Base-by-base conservation (phyloP, 2,329 filamentous ascomycete genomes). In the Microcera coccophila region DNA sequence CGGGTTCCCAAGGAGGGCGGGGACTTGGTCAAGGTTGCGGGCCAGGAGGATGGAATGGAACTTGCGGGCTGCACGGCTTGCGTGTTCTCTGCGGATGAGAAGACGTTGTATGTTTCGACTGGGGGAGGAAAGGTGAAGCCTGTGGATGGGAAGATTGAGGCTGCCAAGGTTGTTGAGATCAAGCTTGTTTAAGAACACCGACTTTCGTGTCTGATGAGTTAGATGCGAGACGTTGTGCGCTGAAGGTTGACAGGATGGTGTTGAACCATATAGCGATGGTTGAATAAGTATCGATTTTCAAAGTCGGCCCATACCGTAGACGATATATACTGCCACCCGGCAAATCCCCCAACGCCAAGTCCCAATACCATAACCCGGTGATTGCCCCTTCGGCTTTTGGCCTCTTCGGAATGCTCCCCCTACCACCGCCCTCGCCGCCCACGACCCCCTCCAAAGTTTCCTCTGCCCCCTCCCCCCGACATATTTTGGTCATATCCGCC, bases 401-500 rank as follows among this genome's bases (percentile, higher is more conserved):
- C 34, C 24, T 10, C 26, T 5, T 39, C 26, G 14, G 22, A 18
- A 24, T 34, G 4, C 4, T 31, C 28, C 29, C 48, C 57, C 57
- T 57, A 60, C 19, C 57, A 49, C 36, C 57, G 53, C 36, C 57
- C 57, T 24, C 57, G 57, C 5, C 57, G 55, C 19, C 53, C 53
- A 5, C 57, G 50, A 40, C 53, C 57, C 17, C 64, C 65, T 5
- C 64, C 65, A 5, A 65, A 62, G 3, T 62, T 57, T 5, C 63
- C 60, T 15, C 62, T 58, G 14, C 62, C 62, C 5, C 65, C 67
- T 18, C 36, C 36, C 3, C 63, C 69, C 3, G 66, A 63, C 71
- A 75, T 75, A 38, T 57, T 63, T 48, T 72, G 70, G 18, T 75
- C 72, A 48, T 74, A 75, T 20, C 71, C 33, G 4, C 33, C 70